Percentiles rank a stretch among this genome's conserved stretches.
Evolutionary conservation across 2,329 filamentous ascomycete species (phyloP).

Genomic region (Teratosphaeria nubilosa): DNA sequence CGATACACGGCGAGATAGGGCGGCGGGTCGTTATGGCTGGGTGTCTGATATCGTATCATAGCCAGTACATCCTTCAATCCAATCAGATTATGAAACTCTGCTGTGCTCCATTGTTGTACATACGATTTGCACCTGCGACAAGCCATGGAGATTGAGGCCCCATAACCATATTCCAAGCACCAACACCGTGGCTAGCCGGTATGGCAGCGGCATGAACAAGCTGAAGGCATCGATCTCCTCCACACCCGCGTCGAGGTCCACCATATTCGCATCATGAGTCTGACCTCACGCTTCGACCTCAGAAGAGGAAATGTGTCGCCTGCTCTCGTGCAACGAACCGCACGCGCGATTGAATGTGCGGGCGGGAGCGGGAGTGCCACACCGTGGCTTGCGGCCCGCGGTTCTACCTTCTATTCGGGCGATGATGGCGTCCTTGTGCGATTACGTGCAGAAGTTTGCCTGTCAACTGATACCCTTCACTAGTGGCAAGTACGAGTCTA

Average conservation of each 20-base stretch:
- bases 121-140: constrained; percentile 64
- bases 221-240: constrained; percentile 69
- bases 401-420: neutral
- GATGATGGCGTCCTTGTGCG: neutral
- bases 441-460: neutral
- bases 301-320: neutral
- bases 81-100: neutral
- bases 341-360: too few species aligned
- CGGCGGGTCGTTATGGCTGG: constrained; percentile 54
- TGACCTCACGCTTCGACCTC: neutral
- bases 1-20: constrained; percentile 72
- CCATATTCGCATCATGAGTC: constrained; percentile 2
- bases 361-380: constrained; percentile 3
- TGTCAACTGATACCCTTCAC: neutral
- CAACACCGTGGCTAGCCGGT: constrained; percentile 75
- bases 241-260: constrained; percentile 7
- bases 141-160: constrained; percentile 83
- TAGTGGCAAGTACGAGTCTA: neutral
- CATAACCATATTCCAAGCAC: constrained; percentile 91
- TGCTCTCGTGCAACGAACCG: neutral
- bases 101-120: neutral
- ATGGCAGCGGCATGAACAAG: constrained; percentile 76
- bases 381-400: neutral
- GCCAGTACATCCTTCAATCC: constrained; percentile 51
- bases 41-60: constrained; percentile 75